Base-by-base conservation (phyloP, 768 basidiomycete species). In the Hortiboletus flavorubellus region DNA sequence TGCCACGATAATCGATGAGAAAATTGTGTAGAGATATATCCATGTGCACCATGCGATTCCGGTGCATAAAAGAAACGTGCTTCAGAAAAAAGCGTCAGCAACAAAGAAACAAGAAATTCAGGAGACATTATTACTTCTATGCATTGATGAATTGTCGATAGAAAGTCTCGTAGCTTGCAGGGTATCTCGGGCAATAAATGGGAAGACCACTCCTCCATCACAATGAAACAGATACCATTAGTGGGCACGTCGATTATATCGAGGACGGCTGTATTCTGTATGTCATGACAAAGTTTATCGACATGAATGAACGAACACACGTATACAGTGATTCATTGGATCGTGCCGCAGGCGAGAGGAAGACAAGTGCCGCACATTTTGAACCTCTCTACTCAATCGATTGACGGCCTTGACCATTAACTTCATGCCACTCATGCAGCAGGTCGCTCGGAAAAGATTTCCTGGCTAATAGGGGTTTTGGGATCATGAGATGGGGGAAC, bases 191-290 rank as follows among this genome's bases (percentile, higher is more conserved):
- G 71, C 23, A 85, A 74, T 21, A 89, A 72, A 51, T 85, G 79
- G 11, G 86, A 75, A 14, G 83, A 85, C 89, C 89, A 91, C 69
- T 88, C 80, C 64, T 90, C 89, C 87, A 89, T 89, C 26, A 90
- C 82, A 53, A 91, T 83, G 62, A 91, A 85, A 14, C 75, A 82
- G 37, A 86, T 64, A 46, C 73, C 67, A 54, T 87, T 84, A 10
- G 73, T 64, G 3, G 72, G 66, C 21, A 81, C 72, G 59, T 81
- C 78, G 47, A 91, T 78, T 18, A 87, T 68, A 62, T 85, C 85
- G 31, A 87, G 67, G 18, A 91, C 75, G 38, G 89, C 89, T 91
- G 63, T 15, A 45, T 33, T 21, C 21, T 56, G 51, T 9, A 48
- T 47, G 67, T 59, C 40, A 55, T 23, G 53, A 55, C 31, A 12